Evolutionary conservation across 352 stramenopile genomes (phyloP).

Genomic region (Pythium brachiatum): DNA sequence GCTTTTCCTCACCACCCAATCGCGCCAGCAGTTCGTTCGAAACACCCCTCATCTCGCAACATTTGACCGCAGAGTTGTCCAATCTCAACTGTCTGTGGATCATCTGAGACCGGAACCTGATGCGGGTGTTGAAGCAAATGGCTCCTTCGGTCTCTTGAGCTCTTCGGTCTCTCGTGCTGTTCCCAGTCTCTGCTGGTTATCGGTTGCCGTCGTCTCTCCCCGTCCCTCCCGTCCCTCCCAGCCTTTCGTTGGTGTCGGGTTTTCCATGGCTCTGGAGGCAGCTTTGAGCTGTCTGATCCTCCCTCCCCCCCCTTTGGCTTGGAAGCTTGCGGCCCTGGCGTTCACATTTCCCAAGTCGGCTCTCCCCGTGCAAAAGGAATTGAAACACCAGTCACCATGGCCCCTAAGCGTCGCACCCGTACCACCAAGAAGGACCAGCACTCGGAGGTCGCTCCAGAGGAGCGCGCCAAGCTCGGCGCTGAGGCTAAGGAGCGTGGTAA

Average conservation of each 20-base stretch:
- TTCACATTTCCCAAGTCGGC: constrained; percentile 42
- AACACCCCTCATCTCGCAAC: constrained; percentile 13
- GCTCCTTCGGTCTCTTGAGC: not conserved
- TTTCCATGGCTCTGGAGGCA: not conserved
- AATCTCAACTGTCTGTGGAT: constrained; percentile 5
- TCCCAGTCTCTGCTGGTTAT: not conserved
- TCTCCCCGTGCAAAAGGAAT: constrained; percentile 25
- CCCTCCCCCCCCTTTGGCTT: not conserved
- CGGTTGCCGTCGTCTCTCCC: constrained; percentile 10
- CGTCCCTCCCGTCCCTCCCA: constrained; percentile 5
- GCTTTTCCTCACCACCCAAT: constrained; percentile 26
- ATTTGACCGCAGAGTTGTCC: constrained; percentile 2
- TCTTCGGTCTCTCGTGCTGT: not conserved
- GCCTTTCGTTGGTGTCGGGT: constrained; percentile 21
- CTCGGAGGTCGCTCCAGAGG: constrained; percentile 53
- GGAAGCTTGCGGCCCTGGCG: not conserved
- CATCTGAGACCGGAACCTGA: not conserved
- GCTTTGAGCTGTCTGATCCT: constrained; percentile 1
- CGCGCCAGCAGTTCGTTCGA: constrained; percentile 1
- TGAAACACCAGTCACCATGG: constrained; percentile 43
- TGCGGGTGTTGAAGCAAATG: constrained; percentile 2
- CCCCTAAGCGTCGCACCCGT: constrained; percentile 77
- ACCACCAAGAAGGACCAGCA: constrained; percentile 85
- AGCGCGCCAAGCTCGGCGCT: constrained; percentile 69
- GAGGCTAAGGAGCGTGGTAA: constrained; percentile 88